Conservation (phyloP, 78 protist genomes). For the Dictyostelium citrinum region DNA sequence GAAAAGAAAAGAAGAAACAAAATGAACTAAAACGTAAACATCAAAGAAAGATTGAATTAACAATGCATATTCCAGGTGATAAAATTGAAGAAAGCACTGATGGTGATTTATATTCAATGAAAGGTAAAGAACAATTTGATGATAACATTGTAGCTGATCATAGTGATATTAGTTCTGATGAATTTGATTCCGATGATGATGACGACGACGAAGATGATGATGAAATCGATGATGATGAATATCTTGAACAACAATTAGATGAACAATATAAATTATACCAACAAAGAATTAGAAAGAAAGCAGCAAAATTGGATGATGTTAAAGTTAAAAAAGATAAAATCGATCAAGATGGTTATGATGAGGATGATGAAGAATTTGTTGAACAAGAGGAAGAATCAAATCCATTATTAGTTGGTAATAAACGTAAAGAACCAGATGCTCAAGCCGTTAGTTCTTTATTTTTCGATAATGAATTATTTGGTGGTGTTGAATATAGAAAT, state of each 20-base stretch:
- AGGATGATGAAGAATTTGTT: not conserved
- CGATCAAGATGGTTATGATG: not conserved
- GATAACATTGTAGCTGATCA: slow-evolving; percentile 16
- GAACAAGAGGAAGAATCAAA: slow-evolving; percentile 33
- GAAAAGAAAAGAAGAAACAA: slow-evolving; percentile 33
- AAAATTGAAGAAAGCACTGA: slow-evolving; percentile 4
- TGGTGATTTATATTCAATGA: slow-evolving; percentile 18
- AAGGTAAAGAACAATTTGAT: not conserved
- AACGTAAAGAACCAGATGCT: slow-evolving; percentile 3
- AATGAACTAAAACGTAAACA: slow-evolving; percentile 32
- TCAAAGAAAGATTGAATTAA: slow-evolving; percentile 22
- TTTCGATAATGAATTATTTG: slow-evolving; percentile 18
- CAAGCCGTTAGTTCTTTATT: not conserved
- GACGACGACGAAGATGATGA: not conserved
- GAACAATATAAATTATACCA: slow-evolving; percentile 21
- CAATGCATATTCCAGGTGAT: slow-evolving; percentile 74
- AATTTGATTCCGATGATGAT: slow-evolving; percentile 23
- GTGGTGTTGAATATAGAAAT: slow-evolving; percentile 5
- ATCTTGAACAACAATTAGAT: slow-evolving; percentile 42
- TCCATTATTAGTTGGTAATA: not conserved
- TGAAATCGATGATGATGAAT: slow-evolving; percentile 35
- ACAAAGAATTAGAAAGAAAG: not conserved
- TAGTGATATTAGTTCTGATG: slow-evolving; percentile 20
- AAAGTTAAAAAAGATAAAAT: slow-evolving; percentile 36
- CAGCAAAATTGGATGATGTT: not conserved